These are phyloP conservation scores for Coemansia brasiliensis DNA, from an alignment of 192 early-diverging fungal species.

Conservation along the genomic window DNA sequence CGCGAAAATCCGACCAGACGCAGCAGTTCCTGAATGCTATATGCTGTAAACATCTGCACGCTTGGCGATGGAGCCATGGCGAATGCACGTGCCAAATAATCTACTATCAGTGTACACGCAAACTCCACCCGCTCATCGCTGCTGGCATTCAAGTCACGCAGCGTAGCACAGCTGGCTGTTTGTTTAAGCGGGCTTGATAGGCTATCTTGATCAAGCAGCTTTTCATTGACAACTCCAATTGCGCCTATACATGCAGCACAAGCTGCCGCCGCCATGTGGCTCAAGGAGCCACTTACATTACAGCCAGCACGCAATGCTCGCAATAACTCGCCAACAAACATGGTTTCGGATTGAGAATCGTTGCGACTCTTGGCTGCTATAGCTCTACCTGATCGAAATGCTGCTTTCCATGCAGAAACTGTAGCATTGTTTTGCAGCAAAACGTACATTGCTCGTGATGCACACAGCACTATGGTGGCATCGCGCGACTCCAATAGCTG, in stretches of 20 bases:
- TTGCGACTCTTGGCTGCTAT: neutral
- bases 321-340: slow-evolving; percentile 14
- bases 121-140: slow-evolving; percentile 44
- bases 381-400: slow-evolving; percentile 10
- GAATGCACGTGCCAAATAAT: slow-evolving; percentile 45
- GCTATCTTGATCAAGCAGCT: neutral
- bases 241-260: slow-evolving; percentile 39
- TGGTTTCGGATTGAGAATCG: slow-evolving; percentile 16
- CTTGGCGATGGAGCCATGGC: slow-evolving; percentile 47
- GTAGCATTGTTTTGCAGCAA: slow-evolving; percentile 24
- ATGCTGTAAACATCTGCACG: slow-evolving; percentile 45
- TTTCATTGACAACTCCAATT: slow-evolving; percentile 28
- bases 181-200: too few species aligned
- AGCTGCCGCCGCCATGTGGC: slow-evolving; percentile 37
- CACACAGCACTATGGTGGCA: slow-evolving; percentile 36
- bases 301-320: slow-evolving; percentile 27
- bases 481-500: slow-evolving; percentile 40
- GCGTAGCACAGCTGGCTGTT: slow-evolving; percentile 1
- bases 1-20: slow-evolving; percentile 39
- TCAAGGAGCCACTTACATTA: slow-evolving; percentile 20
- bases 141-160: slow-evolving; percentile 21
- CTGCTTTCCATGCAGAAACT: slow-evolving; percentile 36
- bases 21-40: slow-evolving; percentile 52
- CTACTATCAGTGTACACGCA: slow-evolving; percentile 42
- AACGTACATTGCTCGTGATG: slow-evolving; percentile 29